These are phyloP conservation scores for Lagenidium sp. DNA, from an alignment of 352 stramenopile genomes.

Conservation along the genomic window DNA sequence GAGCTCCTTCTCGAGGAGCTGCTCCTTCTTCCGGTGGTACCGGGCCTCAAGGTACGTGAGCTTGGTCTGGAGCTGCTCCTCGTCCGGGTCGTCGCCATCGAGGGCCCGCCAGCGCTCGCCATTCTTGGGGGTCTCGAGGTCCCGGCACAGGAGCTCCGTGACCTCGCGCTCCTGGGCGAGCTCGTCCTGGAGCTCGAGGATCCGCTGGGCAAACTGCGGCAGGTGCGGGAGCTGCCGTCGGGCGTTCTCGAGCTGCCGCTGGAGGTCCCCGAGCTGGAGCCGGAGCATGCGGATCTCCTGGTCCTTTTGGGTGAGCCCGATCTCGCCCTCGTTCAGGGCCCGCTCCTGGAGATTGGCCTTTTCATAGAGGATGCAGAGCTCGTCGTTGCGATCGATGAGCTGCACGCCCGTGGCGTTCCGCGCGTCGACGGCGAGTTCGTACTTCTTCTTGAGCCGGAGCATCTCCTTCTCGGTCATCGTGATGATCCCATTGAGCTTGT, in stretches of 20 bases:
- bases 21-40: slow-evolving; percentile 88
- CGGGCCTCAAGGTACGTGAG: slow-evolving; percentile 79
- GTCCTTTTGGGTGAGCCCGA: slow-evolving; percentile 74
- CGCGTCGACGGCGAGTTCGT: slow-evolving; percentile 82
- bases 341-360: slow-evolving; percentile 88
- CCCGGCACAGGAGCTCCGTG: slow-evolving; percentile 83
- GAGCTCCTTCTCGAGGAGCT: slow-evolving; percentile 92
- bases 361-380: slow-evolving; percentile 94
- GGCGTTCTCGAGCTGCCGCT: slow-evolving; percentile 66
- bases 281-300: slow-evolving; percentile 73
- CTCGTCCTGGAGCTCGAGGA: slow-evolving; percentile 74
- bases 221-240: slow-evolving; percentile 66
- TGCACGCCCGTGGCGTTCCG: slow-evolving; percentile 87
- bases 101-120: slow-evolving; percentile 81
- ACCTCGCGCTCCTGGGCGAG: slow-evolving; percentile 80
- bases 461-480: slow-evolving; percentile 87
- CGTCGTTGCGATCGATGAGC: slow-evolving; percentile 93
- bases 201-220: slow-evolving; percentile 70
- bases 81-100: slow-evolving; percentile 83
- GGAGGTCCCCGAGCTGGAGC: slow-evolving; percentile 60
- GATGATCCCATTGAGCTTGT: slow-evolving; percentile 93
- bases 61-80: slow-evolving; percentile 83
- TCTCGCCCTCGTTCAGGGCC: slow-evolving; percentile 70
- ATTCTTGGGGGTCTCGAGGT: slow-evolving; percentile 90
- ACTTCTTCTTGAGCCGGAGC: slow-evolving; percentile 89